These are phyloP conservation scores for Suillus brevipes DNA, from an alignment of 768 basidiomycete genomes.

Conservation along the genomic window DNA sequence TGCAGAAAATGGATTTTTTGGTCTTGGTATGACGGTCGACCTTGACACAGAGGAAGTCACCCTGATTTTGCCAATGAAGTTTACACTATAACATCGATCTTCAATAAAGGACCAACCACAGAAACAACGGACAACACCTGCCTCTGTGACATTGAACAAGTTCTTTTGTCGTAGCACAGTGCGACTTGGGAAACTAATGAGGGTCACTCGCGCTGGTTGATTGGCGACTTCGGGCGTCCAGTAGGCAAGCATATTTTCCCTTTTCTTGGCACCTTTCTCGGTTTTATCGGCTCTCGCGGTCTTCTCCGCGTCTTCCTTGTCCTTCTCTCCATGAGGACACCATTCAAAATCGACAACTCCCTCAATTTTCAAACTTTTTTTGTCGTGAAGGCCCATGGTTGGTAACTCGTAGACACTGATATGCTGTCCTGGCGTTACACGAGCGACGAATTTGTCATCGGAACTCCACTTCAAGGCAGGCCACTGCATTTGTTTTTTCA, in stretches of 20 bases:
- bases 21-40: constrained; percentile 99
- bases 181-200: constrained; percentile 86
- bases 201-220: constrained; percentile 95
- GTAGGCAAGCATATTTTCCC: constrained; percentile 93
- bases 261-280: constrained; percentile 59
- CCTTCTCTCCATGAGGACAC: constrained; percentile 92
- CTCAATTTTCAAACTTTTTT: constrained; percentile 96
- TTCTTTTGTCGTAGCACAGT: constrained; percentile 90
- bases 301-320: constrained; percentile 67
- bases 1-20: constrained; percentile 97
- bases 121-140: constrained; percentile 37
- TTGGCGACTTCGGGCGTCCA: constrained; percentile 98
- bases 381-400: constrained; percentile 89
- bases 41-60: constrained; percentile 97
- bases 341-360: constrained; percentile 98
- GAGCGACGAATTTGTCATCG: constrained; percentile 92
- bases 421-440: constrained; percentile 85
- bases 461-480: constrained; percentile 96
- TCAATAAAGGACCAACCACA: constrained; percentile 8
- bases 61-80: constrained; percentile 97
- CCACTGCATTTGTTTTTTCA: constrained; percentile 89
- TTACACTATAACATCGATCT: constrained; percentile 67
- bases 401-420: constrained; percentile 98
- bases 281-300: constrained; percentile 37
- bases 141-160: constrained; percentile 96